A percentile compares a stretch with the other conserved stretches of the same genome.
Evolutionary conservation across 495 filamentous ascomycete genomes (phyloP).

Genomic region (Penicillium simplicissimum): DNA sequence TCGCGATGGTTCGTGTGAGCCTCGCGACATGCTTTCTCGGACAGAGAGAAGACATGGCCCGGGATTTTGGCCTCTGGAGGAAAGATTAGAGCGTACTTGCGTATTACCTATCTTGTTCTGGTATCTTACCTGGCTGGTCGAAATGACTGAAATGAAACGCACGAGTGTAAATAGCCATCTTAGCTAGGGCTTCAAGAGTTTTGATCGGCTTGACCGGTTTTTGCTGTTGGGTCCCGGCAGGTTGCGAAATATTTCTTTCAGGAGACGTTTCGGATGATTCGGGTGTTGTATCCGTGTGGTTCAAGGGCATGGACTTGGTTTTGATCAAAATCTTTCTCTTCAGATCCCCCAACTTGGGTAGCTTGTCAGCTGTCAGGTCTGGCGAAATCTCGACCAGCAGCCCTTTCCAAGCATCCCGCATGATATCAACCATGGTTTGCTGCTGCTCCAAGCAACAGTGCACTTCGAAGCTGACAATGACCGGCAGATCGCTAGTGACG

Average conservation of each 20-base stretch:
- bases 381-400: constrained; percentile 62
- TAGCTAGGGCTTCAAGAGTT: constrained; percentile 70
- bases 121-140: constrained; percentile 50
- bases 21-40: constrained; percentile 73
- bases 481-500: constrained; percentile 67
- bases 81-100: constrained; percentile 1
- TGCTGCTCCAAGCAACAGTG: constrained; percentile 80
- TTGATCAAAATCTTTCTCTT: constrained; percentile 85
- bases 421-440: constrained; percentile 85
- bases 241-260: constrained; percentile 12
- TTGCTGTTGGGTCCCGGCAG: constrained; percentile 10
- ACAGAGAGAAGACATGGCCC: constrained; percentile 84
- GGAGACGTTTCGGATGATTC: constrained; percentile 25
- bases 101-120: no score
- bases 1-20: constrained; percentile 61
- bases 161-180: constrained; percentile 78
- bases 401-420: constrained; percentile 72
- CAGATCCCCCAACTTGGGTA: constrained; percentile 68
- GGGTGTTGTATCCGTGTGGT: constrained; percentile 30
- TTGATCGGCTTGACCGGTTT: constrained; percentile 59
- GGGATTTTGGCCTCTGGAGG: constrained; percentile 65
- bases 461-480: constrained; percentile 89
- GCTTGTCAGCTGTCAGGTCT: constrained; percentile 45
- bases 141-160: constrained; percentile 77
- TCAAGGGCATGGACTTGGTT: constrained; percentile 66